Evolutionary conservation across 441 rosid species (phyloP).

Genomic region (Populus hybrid): DNA sequence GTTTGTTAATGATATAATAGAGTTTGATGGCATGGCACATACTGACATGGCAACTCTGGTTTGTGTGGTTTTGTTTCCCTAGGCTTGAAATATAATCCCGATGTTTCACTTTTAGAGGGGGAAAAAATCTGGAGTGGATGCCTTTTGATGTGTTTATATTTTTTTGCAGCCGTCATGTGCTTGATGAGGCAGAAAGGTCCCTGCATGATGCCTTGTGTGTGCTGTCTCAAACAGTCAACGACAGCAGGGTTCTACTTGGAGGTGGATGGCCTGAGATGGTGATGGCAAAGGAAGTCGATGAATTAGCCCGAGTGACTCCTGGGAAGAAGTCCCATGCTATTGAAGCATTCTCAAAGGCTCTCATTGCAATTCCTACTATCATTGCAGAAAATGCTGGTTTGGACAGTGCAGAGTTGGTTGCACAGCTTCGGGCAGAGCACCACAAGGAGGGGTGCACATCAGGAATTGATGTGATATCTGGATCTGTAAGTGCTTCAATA

Average conservation of each 20-base stretch:
- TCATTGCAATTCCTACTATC: conserved; percentile 81
- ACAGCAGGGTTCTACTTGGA: conserved; percentile 87
- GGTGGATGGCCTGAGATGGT: conserved; percentile 99
- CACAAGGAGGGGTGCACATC: conserved; percentile 72
- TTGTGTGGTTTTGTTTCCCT: no score
- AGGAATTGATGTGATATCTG: conserved; percentile 86
- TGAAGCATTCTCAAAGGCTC: conserved; percentile 90
- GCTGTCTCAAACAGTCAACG: conserved; percentile 92
- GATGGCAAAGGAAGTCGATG: conserved; percentile 94
- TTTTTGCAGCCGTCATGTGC: conserved; percentile 79
- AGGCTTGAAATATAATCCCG: no score
- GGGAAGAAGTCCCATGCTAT: conserved; percentile 96
- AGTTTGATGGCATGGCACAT: no score
- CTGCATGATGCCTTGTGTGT: conserved; percentile 96
- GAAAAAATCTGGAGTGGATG: not conserved
- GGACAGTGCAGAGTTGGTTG: conserved; percentile 90
- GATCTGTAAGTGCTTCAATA: conserved; percentile 59
- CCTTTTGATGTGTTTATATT: not conserved
- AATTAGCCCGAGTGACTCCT: conserved; percentile 84
- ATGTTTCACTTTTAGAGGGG: no score
- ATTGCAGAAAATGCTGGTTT: conserved; percentile 98
- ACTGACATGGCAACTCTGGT: no score
- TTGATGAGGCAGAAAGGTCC: conserved; percentile 98
- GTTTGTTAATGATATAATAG: no score
- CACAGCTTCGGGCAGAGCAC: conserved; percentile 98